A percentile compares a stretch with the other conserved stretches of the same genome.
Evolutionary conservation across 2,329 filamentous ascomycete genomes (phyloP).

Genomic region (Epichloe scottii): DNA sequence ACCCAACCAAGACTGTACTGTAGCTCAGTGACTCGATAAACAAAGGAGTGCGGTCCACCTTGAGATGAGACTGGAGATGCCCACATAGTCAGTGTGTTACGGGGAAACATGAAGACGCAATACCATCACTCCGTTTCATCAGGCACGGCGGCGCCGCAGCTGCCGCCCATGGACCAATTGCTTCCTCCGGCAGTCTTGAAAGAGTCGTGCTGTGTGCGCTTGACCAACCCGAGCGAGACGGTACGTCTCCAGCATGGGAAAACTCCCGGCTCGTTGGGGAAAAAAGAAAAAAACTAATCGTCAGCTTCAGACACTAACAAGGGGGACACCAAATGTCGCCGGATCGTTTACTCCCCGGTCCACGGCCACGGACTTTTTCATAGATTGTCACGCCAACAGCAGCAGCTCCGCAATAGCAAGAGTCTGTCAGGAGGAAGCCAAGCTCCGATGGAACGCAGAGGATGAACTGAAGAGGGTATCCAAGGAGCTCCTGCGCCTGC

Average conservation of each 20-base stretch:
- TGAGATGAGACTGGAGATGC: too few relatives aligned
- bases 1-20: too few relatives aligned
- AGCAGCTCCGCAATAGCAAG: constrained; percentile 22
- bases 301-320: constrained; percentile 18
- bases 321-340: constrained; percentile 7
- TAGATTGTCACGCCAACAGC: constrained; percentile 16
- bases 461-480: constrained; percentile 26
- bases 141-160: background rate
- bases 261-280: too few relatives aligned
- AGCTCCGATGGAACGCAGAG: constrained; percentile 27
- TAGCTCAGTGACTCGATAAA: too few relatives aligned
- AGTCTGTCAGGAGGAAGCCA: constrained; percentile 25
- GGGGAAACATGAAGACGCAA: background rate
- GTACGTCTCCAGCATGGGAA: constrained; percentile 9
- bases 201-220: constrained; percentile 6
- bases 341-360: constrained; percentile 21
- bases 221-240: constrained; percentile 16
- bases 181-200: constrained; percentile 8
- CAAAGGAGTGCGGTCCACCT: too few relatives aligned
- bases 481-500: constrained; percentile 22
- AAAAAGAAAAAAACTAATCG: background rate
- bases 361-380: background rate
- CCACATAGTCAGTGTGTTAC: background rate
- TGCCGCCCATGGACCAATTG: background rate
- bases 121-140: background rate